These are phyloP conservation scores for Populus alba DNA, from an alignment of 345 rosid genomes.

Conservation along the genomic window DNA sequence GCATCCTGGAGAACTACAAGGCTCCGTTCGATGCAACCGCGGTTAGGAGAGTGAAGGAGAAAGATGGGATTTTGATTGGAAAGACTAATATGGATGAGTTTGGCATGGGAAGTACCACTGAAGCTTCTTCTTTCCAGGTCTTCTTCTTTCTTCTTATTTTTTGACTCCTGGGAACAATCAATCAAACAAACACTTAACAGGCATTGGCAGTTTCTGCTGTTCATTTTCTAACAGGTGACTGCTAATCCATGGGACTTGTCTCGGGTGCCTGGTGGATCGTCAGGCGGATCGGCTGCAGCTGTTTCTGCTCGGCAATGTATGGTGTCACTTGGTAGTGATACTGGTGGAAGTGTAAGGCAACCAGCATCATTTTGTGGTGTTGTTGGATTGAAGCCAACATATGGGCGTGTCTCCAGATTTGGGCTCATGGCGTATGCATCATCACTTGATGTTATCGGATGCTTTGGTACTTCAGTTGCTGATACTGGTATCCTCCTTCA, in stretches of 20 bases:
- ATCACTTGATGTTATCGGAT: conserved; percentile 86
- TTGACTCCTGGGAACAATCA: not conserved
- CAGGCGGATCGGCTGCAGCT: conserved; percentile 96
- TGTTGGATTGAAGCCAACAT: conserved; percentile 90
- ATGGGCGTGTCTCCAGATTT: conserved; percentile 91
- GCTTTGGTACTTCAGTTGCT: conserved; percentile 80
- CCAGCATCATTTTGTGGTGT: conserved; percentile 96
- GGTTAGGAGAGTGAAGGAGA: conserved; percentile 57
- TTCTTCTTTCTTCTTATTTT: not conserved
- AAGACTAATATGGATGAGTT: conserved; percentile 94
- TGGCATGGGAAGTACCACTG: conserved; percentile 93
- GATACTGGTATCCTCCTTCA: conserved; percentile 83
- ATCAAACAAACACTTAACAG: too few relatives aligned
- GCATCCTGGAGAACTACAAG: conserved; percentile 60
- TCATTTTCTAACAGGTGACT: conserved; percentile 57
- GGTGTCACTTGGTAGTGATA: conserved; percentile 92
- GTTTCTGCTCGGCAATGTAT: conserved; percentile 89
- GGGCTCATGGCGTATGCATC: conserved; percentile 98
- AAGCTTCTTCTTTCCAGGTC: conserved; percentile 86
- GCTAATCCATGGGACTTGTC: conserved; percentile 89
- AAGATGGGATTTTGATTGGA: conserved; percentile 76
- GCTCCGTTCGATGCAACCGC: conserved; percentile 86
- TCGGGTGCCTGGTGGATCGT: conserved; percentile 93
- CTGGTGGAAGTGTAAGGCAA: conserved; percentile 98
- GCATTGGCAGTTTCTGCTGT: too few relatives aligned